Base-by-base conservation (phyloP, 2,329 filamentous ascomycete genomes). In the Beauveria scarabaeidicola region DNA sequence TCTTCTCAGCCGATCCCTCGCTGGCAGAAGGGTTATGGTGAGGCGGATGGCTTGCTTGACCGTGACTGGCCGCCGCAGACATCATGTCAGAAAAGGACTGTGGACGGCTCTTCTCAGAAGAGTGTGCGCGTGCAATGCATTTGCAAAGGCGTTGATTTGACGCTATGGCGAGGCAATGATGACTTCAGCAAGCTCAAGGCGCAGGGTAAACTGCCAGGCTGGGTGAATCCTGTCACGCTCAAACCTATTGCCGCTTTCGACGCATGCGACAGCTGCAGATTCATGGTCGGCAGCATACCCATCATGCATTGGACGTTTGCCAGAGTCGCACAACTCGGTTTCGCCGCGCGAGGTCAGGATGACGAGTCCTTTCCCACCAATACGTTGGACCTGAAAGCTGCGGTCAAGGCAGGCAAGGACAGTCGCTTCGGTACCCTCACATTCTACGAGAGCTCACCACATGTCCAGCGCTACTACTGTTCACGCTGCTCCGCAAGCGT, bases 381-480 rank as follows among this genome's bases (percentile, higher is more conserved):
- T 3, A 58, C 60, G 1, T 27, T 56, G 1, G 58, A 61, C 0
- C 70, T 81, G 15, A 73, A 71, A 41, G 64, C 64, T 0, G 71
- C 74, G 1, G 67, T 78, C 0, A 63, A 70, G 3, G 55, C 56
- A 0, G 23, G 61, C 1, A 68, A 70, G 6, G 75, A 78, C 54
- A 60, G 71, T 0, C 68, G 70, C 6, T 61, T 77, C 11, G 78
- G 77, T 0, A 80, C 76, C 0, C 68, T 81, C 5, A 64, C 69
- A 0, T 72, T 73, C 29, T 78, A 77, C 62, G 63, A 65, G 9
- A 80, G 77, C 52, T 79, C 77, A 0, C 66, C 73, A 0, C 73
- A 71, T 15, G 75, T 79, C 0, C 72, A 78, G 59, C 68, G 79
- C 1, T 81, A 79, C 61, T 81, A 77, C 61, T 82, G 79, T 66